phyloP scores from a whole-genome alignment of 1,284 basidiomycete genomes.

The Phellopilus nigrolimitatus region DNA sequence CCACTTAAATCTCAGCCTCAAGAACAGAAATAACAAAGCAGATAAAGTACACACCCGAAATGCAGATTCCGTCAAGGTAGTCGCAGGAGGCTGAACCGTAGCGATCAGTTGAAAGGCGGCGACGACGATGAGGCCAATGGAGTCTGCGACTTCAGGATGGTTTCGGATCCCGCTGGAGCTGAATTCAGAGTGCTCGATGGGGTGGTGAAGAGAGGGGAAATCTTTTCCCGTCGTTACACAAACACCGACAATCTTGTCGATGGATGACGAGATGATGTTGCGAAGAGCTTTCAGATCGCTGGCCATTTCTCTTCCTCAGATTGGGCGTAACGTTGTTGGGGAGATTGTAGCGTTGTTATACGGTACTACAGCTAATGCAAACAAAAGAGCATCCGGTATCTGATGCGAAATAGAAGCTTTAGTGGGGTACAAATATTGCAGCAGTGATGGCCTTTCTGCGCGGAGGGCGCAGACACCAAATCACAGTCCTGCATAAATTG shows the following conservation, averaged over 20 bases:
- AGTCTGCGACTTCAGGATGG: constrained; percentile 2
- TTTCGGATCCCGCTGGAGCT: constrained; percentile 1
- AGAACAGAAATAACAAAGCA: not conserved
- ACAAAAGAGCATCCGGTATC: too few relatives aligned
- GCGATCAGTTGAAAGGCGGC: constrained; percentile 10
- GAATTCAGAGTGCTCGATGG: constrained; percentile 7
- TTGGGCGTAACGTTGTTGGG: too few relatives aligned
- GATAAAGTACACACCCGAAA: constrained; percentile 5
- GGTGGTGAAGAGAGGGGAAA: constrained; percentile 8
- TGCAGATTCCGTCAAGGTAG: constrained; percentile 2
- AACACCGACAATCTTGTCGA: constrained; percentile 6
- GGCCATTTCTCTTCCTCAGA: too few relatives aligned
- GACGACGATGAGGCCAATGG: constrained; percentile 3
- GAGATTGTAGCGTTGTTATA: too few relatives aligned
- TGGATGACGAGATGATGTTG: constrained; percentile 10
- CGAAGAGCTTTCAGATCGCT: constrained; percentile 16
- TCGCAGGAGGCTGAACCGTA: constrained; percentile 8
- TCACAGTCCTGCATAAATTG: too few relatives aligned
- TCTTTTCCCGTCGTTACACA: not conserved
- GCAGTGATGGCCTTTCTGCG: too few relatives aligned
- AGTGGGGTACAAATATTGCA: too few relatives aligned
- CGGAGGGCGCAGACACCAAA: too few relatives aligned
- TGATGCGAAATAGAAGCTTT: too few relatives aligned
- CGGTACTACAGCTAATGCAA: too few relatives aligned
- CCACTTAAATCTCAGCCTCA: not conserved